phyloP scores from a whole-genome alignment of 2,329 filamentous ascomycete genomes.

The Calonectria hongkongensis region DNA sequence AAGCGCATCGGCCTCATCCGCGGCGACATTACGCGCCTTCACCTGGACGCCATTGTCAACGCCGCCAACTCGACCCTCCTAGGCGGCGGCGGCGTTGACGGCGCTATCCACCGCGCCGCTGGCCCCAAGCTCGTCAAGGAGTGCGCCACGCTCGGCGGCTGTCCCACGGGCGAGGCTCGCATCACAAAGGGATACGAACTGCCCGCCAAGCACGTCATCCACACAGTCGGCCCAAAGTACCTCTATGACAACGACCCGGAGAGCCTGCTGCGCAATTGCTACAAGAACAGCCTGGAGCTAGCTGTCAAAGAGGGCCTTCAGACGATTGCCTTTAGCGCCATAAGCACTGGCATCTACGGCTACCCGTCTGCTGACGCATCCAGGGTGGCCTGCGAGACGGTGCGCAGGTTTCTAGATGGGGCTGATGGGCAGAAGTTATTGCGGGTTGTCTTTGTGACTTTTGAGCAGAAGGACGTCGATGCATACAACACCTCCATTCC shows the following conservation, averaged over 20 bases:
- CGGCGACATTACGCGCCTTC: conserved; percentile 87
- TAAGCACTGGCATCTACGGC: conserved; percentile 93
- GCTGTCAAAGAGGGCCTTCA: conserved; percentile 80
- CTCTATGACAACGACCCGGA: conserved; percentile 62
- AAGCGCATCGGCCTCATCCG: conserved; percentile 81
- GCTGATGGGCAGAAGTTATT: conserved; percentile 73
- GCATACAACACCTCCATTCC: conserved; percentile 83
- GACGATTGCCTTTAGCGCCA: conserved; percentile 86
- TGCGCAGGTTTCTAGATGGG: conserved; percentile 73
- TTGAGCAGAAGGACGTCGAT: conserved; percentile 83
- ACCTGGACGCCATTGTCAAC: conserved; percentile 91
- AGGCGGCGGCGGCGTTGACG: conserved; percentile 93
- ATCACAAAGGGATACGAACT: conserved; percentile 87
- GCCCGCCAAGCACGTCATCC: conserved; percentile 87
- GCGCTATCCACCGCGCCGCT: conserved; percentile 89
- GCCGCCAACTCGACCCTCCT: conserved; percentile 87
- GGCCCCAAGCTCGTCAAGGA: conserved; percentile 81
- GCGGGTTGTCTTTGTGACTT: conserved; percentile 89
- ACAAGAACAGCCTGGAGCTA: conserved; percentile 82
- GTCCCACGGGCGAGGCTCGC: conserved; percentile 85
- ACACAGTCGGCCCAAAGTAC: conserved; percentile 93
- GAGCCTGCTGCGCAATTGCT: conserved; percentile 76
- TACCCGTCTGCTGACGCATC: conserved; percentile 87
- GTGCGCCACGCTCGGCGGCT: conserved; percentile 83
- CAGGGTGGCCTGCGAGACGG: conserved; percentile 77